Percentiles rank a stretch among this genome's conserved stretches.
Conservation (phyloP, 495 filamentous ascomycete species). For the Aspergillus wentii region DNA sequence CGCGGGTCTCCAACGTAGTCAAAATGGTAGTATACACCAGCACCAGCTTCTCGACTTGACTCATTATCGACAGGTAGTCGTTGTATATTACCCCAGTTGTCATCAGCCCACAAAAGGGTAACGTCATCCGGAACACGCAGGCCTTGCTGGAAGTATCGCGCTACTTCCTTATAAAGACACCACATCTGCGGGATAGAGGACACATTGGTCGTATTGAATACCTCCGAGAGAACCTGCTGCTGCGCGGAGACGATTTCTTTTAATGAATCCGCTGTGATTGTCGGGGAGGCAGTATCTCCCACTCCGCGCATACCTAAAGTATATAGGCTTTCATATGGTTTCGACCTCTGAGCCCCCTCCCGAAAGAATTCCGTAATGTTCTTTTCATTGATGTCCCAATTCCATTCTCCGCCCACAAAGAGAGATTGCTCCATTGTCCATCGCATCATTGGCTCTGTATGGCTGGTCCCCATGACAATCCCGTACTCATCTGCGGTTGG, state of each 20-base stretch:
- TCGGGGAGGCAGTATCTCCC: slow-evolving; percentile 59
- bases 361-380: slow-evolving; percentile 62
- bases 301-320: slow-evolving; percentile 72
- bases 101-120: slow-evolving; percentile 70
- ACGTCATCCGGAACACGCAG: slow-evolving; percentile 67
- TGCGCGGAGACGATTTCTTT: slow-evolving; percentile 57
- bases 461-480: slow-evolving; percentile 65
- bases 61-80: slow-evolving; percentile 61
- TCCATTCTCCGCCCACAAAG: slow-evolving; percentile 56
- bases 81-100: slow-evolving; percentile 69
- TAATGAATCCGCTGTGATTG: slow-evolving; percentile 52
- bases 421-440: slow-evolving; percentile 65
- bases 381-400: slow-evolving; percentile 61
- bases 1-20: slow-evolving; percentile 45
- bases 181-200: slow-evolving; percentile 62
- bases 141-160: slow-evolving; percentile 61
- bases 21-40: slow-evolving; percentile 76
- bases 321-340: slow-evolving; percentile 59
- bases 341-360: slow-evolving; percentile 60
- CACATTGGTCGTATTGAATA: slow-evolving; percentile 48
- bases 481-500: slow-evolving; percentile 66
- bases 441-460: slow-evolving; percentile 72
- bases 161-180: slow-evolving; percentile 70
- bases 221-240: slow-evolving; percentile 48
- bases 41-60: slow-evolving; percentile 54